Evolutionary conservation across 495 filamentous ascomycete genomes (phyloP).

Genomic region (Cercophora sp.): DNA sequence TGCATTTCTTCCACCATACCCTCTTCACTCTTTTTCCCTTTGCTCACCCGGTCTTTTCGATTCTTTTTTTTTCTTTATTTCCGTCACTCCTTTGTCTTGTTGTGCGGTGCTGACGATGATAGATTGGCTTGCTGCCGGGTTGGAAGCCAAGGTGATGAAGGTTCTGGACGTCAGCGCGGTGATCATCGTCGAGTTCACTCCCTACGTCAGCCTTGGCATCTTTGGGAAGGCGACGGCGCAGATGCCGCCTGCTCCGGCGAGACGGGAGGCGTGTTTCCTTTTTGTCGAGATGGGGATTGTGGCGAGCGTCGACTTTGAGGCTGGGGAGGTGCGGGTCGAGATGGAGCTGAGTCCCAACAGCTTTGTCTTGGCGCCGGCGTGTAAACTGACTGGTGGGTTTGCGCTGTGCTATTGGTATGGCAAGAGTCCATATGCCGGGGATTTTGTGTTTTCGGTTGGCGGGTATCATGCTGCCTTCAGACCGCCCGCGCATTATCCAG

Average conservation of each 20-base stretch:
- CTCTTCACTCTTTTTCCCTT: too few relatives aligned
- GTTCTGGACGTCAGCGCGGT: slow-evolving; percentile 38
- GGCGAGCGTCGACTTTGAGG: slow-evolving; percentile 31
- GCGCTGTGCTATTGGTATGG: slow-evolving; percentile 47
- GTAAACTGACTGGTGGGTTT: slow-evolving; percentile 48
- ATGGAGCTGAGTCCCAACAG: slow-evolving; percentile 41
- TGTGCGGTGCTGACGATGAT: too few relatives aligned
- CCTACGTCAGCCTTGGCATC: slow-evolving; percentile 32
- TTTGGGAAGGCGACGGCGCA: slow-evolving; percentile 37
- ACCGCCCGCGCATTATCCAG: slow-evolving; percentile 38
- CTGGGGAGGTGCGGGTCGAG: slow-evolving; percentile 37
- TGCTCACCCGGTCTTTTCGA: too few relatives aligned
- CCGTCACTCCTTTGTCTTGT: too few relatives aligned
- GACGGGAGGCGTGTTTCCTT: slow-evolving; percentile 19
- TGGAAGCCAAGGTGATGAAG: slow-evolving; percentile 40
- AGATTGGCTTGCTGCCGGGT: slow-evolving; percentile 43
- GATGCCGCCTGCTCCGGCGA: slow-evolving; percentile 25
- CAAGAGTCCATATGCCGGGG: slow-evolving; percentile 23
- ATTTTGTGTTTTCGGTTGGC: slow-evolving; percentile 52
- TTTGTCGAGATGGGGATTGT: slow-evolving; percentile 43
- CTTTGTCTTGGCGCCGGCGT: slow-evolving; percentile 38
- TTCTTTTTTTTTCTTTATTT: too few relatives aligned
- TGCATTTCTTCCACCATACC: too few relatives aligned
- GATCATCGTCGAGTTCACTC: slow-evolving; percentile 28
- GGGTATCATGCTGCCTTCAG: slow-evolving; percentile 46